Conservation (phyloP, 2,329 filamentous ascomycete species). For the Dothistroma pini region DNA sequence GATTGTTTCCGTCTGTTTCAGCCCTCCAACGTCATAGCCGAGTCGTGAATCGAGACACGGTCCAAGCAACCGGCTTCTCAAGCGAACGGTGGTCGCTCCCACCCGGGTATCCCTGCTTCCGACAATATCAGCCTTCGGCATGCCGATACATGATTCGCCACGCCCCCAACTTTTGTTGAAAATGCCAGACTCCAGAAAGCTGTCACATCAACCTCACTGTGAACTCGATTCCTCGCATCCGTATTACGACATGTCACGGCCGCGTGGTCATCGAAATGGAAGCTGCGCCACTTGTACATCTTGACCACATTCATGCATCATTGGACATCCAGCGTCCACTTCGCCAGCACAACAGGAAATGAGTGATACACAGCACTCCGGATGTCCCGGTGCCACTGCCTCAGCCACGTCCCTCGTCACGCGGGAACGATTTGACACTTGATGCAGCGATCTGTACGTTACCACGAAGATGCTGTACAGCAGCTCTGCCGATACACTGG, state of each 20-base stretch:
- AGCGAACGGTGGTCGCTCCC: not conserved
- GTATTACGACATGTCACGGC: not conserved
- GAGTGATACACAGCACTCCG: not conserved
- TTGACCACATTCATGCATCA: not conserved
- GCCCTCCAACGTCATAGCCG: not conserved
- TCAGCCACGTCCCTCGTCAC: not conserved
- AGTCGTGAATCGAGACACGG: not conserved
- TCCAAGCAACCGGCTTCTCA: not conserved
- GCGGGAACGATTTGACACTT: not conserved
- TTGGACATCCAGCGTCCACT: not conserved
- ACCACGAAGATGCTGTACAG: not conserved
- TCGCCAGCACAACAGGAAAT: conserved; percentile 2
- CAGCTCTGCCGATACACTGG: not conserved
- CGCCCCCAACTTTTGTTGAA: not conserved
- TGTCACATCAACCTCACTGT: not conserved
- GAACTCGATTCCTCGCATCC: not conserved
- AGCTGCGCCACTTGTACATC: not conserved
- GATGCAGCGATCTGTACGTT: not conserved
- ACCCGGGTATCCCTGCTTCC: conserved; percentile 4
- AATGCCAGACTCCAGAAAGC: not conserved
- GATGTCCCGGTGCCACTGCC: not conserved
- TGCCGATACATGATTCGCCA: conserved; percentile 7
- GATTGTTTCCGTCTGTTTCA: not conserved
- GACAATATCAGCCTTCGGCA: conserved; percentile 4
- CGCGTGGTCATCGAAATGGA: not conserved